Conservation (phyloP, 2,329 filamentous ascomycete species). For the Pestalotiopsis sp. region DNA sequence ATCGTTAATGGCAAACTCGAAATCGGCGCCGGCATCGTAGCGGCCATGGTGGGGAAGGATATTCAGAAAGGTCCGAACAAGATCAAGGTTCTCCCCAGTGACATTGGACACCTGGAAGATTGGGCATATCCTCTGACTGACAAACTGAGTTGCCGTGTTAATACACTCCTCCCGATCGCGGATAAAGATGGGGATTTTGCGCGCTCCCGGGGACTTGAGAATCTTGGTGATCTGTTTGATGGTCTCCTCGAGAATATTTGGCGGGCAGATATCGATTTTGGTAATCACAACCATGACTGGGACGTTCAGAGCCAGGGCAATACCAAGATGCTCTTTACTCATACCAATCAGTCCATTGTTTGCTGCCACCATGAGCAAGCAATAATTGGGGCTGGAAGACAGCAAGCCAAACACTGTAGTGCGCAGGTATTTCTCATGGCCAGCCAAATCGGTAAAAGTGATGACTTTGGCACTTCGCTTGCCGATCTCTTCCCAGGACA, state of each 20-base stretch:
- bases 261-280: constrained; percentile 97
- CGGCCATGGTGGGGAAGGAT: constrained; percentile 93
- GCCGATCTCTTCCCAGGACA: constrained; percentile 98
- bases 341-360: constrained; percentile 97
- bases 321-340: constrained; percentile 97
- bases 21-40: constrained; percentile 84
- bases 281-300: constrained; percentile 98
- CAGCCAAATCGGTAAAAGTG: constrained; percentile 91
- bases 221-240: constrained; percentile 90
- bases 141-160: constrained; percentile 93
- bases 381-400: constrained; percentile 96
- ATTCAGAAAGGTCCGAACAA: constrained; percentile 91
- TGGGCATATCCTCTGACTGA: constrained; percentile 92
- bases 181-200: constrained; percentile 96
- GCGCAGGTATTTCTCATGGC: constrained; percentile 91
- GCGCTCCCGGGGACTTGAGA: constrained; percentile 87
- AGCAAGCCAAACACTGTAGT: constrained; percentile 96
- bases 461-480: constrained; percentile 95
- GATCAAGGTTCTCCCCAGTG: constrained; percentile 85
- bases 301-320: constrained; percentile 91
- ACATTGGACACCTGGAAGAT: constrained; percentile 99
- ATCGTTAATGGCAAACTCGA: constrained; percentile 96
- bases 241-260: constrained; percentile 92
- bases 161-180: constrained; percentile 89
- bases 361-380: constrained; percentile 95